Evolutionary conservation across 768 basidiomycete genomes (phyloP).

Genomic region (Floccularia luteovirens): DNA sequence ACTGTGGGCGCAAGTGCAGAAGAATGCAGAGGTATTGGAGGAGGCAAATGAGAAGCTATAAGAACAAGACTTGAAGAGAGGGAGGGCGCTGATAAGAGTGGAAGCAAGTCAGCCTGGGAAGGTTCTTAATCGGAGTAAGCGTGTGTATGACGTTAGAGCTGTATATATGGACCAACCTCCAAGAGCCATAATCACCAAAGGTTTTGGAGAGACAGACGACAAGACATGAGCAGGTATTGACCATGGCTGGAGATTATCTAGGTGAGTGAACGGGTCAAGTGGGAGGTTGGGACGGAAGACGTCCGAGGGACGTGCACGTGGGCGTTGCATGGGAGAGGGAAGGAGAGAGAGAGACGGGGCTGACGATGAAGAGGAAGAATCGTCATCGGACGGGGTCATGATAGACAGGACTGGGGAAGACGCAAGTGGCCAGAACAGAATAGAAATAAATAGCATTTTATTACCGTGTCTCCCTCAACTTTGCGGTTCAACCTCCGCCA

Average conservation of each 20-base stretch:
- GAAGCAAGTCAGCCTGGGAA: constrained; percentile 20
- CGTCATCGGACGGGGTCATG: too few species aligned
- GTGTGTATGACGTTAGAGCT: background rate
- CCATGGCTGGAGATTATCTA: constrained; percentile 17
- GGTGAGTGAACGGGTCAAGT: constrained; percentile 23
- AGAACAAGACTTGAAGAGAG: constrained; percentile 28
- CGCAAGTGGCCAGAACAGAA: too few species aligned
- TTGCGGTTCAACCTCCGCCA: too few species aligned
- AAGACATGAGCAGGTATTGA: constrained; percentile 9
- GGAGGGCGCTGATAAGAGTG: constrained; percentile 23
- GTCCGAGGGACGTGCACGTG: constrained; percentile 7
- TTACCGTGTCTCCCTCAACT: too few species aligned
- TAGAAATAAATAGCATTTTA: too few species aligned
- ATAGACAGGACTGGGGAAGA: too few species aligned
- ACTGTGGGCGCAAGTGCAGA: constrained; percentile 11
- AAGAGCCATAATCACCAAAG: constrained; percentile 28
- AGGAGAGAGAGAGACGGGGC: background rate
- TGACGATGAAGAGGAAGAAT: too few species aligned
- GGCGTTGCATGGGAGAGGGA: background rate
- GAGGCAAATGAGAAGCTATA: constrained; percentile 30
- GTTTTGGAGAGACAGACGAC: constrained; percentile 5
- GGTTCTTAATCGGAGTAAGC: constrained; percentile 19
- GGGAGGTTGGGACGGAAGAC: constrained; percentile 30
- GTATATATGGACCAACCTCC: constrained; percentile 17
- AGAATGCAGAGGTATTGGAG: constrained; percentile 9